Evolutionary conservation across 257 asterid species (phyloP), one percentile per base, ranked within the genome.

Genomic region (Capsicum baccatum): DNA sequence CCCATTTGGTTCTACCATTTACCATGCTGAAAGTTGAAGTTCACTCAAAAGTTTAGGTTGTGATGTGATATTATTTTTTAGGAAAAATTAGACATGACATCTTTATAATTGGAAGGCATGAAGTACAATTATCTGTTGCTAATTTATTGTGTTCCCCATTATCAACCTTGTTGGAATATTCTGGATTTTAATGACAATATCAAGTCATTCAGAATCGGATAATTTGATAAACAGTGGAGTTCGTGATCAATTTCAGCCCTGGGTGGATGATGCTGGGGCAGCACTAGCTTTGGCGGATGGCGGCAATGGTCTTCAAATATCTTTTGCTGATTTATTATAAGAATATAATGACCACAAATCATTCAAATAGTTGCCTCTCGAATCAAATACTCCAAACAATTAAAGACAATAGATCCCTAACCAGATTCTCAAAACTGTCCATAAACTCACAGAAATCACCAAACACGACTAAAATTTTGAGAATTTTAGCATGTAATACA

Each of bases 241-340:
- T 80, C 90, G 87, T 1, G 90, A 88, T 58, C 91, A 84, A 83
- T 82, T 82, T 58, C 93, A 88, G 79, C 13, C 87, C 9, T 90
- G 84, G 55, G 83, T 69, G 0, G 86, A 87, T 10, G 90, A 54
- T 26, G 69, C 91, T 33, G 85, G 87, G 35, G 85, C 91, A 39
- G 50, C 89, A 64, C 66, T 88, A 8, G 73, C 87, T 68, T 83
- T 84, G 62, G 83, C 79, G 9, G 86, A 62, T n/a, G 88, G 94
- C 93, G 48, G 91, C 96, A 76, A 95, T 95, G 98, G 88, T 91
- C 83, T 37, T 89, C 79, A 95, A 95, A 89, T 94, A 94, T 79
- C 50, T 88, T 64, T 85, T 95, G 52, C 87, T 95, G 88, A 89
- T 95, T 87, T 92, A 91, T 87, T 94, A 92, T 91, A 92, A 90